Percentiles rank a stretch among this genome's conserved stretches.
These are phyloP conservation scores for Adansonia rubrostipa DNA, from an alignment of 441 rosid genomes.

Conservation along the genomic window DNA sequence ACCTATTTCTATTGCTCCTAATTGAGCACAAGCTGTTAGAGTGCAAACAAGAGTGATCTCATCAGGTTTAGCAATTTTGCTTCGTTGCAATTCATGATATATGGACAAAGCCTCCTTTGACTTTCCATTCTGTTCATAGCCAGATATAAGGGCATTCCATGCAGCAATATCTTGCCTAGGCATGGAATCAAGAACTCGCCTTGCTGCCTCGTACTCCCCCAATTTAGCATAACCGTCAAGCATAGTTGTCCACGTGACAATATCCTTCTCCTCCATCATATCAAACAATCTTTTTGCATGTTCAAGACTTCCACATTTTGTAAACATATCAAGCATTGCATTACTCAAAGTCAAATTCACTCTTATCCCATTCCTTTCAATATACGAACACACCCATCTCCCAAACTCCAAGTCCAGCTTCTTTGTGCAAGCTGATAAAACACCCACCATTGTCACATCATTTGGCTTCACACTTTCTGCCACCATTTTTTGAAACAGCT, in stretches of 20 bases:
- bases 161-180: conserved; percentile 59
- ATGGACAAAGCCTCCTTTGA: conserved; percentile 65
- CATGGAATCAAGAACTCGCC: conserved; percentile 51
- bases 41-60: conserved; percentile 67
- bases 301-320: conserved; percentile 68
- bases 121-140: conserved; percentile 68
- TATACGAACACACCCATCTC: conserved; percentile 49
- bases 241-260: conserved; percentile 71
- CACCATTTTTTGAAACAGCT: conserved; percentile 54
- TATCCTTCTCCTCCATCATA: conserved; percentile 57
- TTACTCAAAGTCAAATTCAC: conserved; percentile 60
- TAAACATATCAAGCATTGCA: conserved; percentile 71
- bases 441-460: conserved; percentile 64
- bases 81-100: conserved; percentile 59
- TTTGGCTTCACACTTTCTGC: conserved; percentile 53
- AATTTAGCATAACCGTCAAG: conserved; percentile 67
- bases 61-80: conserved; percentile 48
- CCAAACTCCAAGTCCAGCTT: conserved; percentile 57
- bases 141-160: conserved; percentile 75
- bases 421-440: conserved; percentile 64
- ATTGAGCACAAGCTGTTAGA: conserved; percentile 67
- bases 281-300: conserved; percentile 61
- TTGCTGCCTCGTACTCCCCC: conserved; percentile 56
- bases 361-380: conserved; percentile 43
- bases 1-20: conserved; percentile 66